Base-by-base conservation (phyloP, 208 protist genomes). In the Leishmania guyanensis region DNA sequence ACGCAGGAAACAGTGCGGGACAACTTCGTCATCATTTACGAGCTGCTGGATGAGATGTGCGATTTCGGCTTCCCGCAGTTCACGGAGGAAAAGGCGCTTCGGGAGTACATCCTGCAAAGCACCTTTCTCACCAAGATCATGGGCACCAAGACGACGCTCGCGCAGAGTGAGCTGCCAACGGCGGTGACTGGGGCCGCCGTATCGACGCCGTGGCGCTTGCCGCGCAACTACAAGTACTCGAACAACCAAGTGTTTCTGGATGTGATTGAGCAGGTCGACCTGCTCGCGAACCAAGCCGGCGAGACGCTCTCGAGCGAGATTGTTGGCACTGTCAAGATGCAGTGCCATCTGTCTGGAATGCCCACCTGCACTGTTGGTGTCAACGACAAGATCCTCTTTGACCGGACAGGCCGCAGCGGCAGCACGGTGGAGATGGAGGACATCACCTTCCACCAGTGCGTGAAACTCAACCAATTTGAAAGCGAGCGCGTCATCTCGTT, bases 61-160 rank as follows among this genome's bases (percentile, higher is more conserved):
- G 99, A 99, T 92, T 99, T 99, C 94, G 99, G 99, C 39, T 99
- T 99, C 75, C 99, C 99, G 56, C 99, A 99, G 92, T 99, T 94
- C 86, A 98, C 92, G n/a, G 96, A 99, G 76, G 89, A 90, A 54
- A 96, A 98, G 78, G 88, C 98, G 78, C 90, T 99, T 53, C 99
- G 99, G 82, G 88, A 97, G 56, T 99, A 98, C 91, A 99, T 99
- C 75, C 98, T 97, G 62, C 96, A 99, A 87, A 93, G 92, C 77
- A 88, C 88, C 14, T 84, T 95, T 26, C 88, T 94, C 64, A 82
- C 82, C 3, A 85, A 75, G 48, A 68, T 88, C 39, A 64, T 93
- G 80, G 75, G 80, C 48, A 88, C 82, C 22, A 91, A 92, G 81
- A 85, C 83, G 70, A 80, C 79, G 14, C 39, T 77, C n/a, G 36